These are phyloP conservation scores for Cryphonectria nitschkei DNA, from an alignment of 2,329 filamentous ascomycete species.

Conservation along the genomic window DNA sequence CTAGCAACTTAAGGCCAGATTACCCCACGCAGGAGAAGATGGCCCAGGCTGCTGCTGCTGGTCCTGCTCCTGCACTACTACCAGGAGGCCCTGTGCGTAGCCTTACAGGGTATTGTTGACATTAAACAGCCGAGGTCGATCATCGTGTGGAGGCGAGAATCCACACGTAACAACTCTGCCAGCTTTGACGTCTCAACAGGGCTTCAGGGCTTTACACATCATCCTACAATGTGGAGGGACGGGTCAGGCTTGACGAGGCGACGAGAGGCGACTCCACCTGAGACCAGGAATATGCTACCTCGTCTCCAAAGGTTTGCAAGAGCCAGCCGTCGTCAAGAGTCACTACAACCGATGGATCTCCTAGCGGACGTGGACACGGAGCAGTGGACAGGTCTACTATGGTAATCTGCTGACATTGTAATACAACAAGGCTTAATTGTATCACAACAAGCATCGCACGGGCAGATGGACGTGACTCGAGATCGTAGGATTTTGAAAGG, in stretches of 20 bases:
- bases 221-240: not conserved
- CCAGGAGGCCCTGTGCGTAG: not conserved
- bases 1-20: not conserved
- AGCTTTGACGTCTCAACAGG: not conserved
- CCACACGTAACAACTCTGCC: constrained; percentile 19
- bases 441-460: not conserved
- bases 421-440: not conserved
- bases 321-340: not conserved
- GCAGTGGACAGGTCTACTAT: not conserved
- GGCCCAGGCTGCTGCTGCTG: constrained; percentile 1
- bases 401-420: not conserved
- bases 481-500: not conserved
- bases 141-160: constrained; percentile 15
- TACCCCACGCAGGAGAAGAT: not conserved
- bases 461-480: not conserved
- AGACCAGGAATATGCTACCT: constrained; percentile 2
- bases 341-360: not conserved
- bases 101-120: constrained; percentile 5
- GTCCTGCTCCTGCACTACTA: not conserved
- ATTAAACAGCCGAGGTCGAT: constrained; percentile 5
- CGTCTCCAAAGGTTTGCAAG: not conserved
- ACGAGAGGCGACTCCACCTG: constrained; percentile 1
- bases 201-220: not conserved
- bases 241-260: constrained; percentile 3
- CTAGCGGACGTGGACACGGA: not conserved